Evolutionary conservation across 1,284 basidiomycete genomes (phyloP).

Genomic region (Ceratobasidium sp.): DNA sequence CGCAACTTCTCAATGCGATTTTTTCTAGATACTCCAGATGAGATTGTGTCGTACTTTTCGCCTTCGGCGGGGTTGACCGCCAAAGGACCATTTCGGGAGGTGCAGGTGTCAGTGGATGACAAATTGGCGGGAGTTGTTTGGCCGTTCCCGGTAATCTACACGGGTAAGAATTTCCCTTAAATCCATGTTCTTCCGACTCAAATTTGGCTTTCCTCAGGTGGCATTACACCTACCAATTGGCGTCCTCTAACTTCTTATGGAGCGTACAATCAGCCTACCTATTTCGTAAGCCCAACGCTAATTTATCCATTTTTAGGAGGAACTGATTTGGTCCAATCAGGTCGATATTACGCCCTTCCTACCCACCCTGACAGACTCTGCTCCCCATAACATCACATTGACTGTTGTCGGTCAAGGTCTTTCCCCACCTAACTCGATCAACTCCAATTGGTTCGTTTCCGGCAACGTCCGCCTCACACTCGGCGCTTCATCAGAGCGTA

Average conservation of each 20-base stretch:
- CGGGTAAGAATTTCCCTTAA: conserved; percentile 16
- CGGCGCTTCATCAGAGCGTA: conserved; percentile 39
- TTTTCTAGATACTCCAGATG: neutral
- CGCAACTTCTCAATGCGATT: neutral
- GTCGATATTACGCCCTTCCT: conserved; percentile 50
- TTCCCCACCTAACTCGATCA: conserved; percentile 34
- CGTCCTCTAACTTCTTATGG: conserved; percentile 50
- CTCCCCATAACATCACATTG: conserved; percentile 44
- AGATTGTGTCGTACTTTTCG: conserved; percentile 30
- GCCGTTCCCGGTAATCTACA: conserved; percentile 51
- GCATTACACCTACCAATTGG: conserved; percentile 50
- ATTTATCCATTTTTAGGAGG: neutral
- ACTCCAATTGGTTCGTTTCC: conserved; percentile 49
- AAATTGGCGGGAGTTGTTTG: conserved; percentile 48
- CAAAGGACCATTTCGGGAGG: conserved; percentile 51
- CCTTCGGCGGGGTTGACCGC: conserved; percentile 32
- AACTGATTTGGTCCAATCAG: neutral
- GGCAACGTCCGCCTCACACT: conserved; percentile 47
- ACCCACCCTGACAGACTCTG: conserved; percentile 33
- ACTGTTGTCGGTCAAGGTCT: conserved; percentile 49
- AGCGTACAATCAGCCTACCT: conserved; percentile 50
- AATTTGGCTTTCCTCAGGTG: conserved; percentile 37
- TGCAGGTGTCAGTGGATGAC: conserved; percentile 50
- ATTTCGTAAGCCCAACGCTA: conserved; percentile 28
- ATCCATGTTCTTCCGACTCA: neutral